These are phyloP conservation scores for Butyriboletus appendiculatus DNA, from an alignment of 1,284 basidiomycete species.

Conservation along the genomic window DNA sequence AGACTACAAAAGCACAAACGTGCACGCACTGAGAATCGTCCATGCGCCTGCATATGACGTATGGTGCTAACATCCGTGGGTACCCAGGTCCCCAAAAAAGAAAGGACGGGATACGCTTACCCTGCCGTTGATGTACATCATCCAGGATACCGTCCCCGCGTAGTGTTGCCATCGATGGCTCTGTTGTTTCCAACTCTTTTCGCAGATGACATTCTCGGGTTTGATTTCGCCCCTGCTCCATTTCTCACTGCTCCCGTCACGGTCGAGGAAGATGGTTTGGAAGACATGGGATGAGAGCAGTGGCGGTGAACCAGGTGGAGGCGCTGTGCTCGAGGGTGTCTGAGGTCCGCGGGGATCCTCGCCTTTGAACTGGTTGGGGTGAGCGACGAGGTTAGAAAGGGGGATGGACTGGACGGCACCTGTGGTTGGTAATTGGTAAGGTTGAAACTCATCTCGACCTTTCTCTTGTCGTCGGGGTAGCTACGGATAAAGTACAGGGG, in stretches of 20 bases:
- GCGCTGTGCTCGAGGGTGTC: background rate
- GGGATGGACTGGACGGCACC: background rate
- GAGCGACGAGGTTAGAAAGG: background rate
- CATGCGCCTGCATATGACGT: background rate
- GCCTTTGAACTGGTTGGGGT: background rate
- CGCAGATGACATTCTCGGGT: background rate
- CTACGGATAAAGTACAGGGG: slow-evolving; percentile 7
- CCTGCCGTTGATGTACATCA: slow-evolving; percentile 2
- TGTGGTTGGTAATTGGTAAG: slow-evolving; percentile 4
- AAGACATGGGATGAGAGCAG: background rate
- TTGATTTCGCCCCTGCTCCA: slow-evolving; percentile 1
- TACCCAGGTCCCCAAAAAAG: background rate
- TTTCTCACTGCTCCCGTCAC: background rate
- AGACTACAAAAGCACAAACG: background rate
- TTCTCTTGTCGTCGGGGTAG: background rate
- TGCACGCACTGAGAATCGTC: background rate
- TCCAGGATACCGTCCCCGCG: background rate
- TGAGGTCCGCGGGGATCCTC: background rate
- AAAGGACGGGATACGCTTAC: background rate
- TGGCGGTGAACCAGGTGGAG: background rate
- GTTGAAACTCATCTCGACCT: slow-evolving; percentile 1
- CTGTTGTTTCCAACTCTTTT: slow-evolving; percentile 9
- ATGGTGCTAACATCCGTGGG: background rate
- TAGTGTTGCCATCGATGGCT: slow-evolving; percentile 4
- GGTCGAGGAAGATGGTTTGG: slow-evolving; percentile 7